Base-by-base conservation (phyloP, 129 eudicot species). In the Flaveria bidentis region DNA sequence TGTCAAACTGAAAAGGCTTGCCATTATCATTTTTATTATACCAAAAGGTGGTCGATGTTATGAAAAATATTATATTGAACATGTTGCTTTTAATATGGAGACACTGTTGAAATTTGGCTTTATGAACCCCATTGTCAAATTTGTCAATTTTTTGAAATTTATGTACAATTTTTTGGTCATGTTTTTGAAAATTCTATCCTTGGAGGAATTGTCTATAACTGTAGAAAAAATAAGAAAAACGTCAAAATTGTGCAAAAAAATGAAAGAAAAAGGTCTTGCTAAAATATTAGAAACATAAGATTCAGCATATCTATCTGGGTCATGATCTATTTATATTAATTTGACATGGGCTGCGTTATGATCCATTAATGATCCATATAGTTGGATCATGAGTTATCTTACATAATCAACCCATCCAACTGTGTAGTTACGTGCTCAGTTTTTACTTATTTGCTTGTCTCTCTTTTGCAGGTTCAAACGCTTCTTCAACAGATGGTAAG, bases 401-500 rank as follows among this genome's bases (percentile, higher is more conserved):
- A 30, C 36, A 28, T 46, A 14, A 45, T 45, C 22, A 57, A 4
- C 23, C 41, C 20, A 60, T 47, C 69, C 14, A 18, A 18, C 16
- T 76, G 26, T 82, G 45, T 58, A n/a, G 58, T 36, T 75, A 10
- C 47, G 22, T 20, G 49, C 41, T 56, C 20, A 28, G 14, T 11
- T 14, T 50, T 62, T 5, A 44, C 65, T 71, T 61, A 44, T 2
- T 42, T 36, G 22, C 22, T 51, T 75, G 22, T 22, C 57, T 75
- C 42, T 36, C 28, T 57, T 50, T 69, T 84, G 17, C 85, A 93
- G 98, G 98, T 93, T 66, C 98, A 93, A 84, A 93, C 85, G 73
- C 96, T 93, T 84, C 96, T 93, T 57, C 92, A 90, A 60, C 98
- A 93, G 67, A 93, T 93, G 98, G 98, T 93, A 67, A 83, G 92